Evolutionary conservation across 768 basidiomycete genomes (phyloP).

Genomic region (Hypholoma sublateritium): DNA sequence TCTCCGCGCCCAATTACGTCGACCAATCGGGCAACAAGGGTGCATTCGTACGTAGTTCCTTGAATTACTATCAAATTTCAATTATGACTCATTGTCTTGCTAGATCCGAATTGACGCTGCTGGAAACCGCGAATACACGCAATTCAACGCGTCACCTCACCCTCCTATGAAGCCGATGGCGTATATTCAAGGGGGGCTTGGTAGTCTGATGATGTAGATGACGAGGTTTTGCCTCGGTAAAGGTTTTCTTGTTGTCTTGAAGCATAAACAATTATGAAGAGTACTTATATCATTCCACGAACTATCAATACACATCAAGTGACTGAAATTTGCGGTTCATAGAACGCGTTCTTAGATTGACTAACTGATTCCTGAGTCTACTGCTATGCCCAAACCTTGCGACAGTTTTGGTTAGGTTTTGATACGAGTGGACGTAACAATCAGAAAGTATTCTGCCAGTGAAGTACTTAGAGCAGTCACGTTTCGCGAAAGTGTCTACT

Average conservation of each 20-base stretch:
- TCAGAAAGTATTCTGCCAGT: no score
- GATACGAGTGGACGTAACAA: no score
- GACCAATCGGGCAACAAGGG: slow-evolving; percentile 92
- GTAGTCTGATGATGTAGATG: slow-evolving; percentile 63
- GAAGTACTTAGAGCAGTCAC: no score
- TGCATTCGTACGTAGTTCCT: slow-evolving; percentile 66
- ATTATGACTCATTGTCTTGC: slow-evolving; percentile 3
- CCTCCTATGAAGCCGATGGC: slow-evolving; percentile 95
- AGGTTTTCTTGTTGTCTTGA: neutral
- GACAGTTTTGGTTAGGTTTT: no score
- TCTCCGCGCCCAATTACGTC: slow-evolving; percentile 94
- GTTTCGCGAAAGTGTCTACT: no score
- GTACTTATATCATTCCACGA: no score
- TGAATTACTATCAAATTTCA: neutral
- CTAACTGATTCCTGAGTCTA: no score
- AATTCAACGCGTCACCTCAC: slow-evolving; percentile 86
- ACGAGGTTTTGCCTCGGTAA: neutral
- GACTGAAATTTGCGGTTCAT: no score
- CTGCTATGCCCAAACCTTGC: no score
- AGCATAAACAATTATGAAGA: no score
- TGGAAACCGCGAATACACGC: slow-evolving; percentile 71
- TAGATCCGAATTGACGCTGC: slow-evolving; percentile 82
- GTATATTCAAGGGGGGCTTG: slow-evolving; percentile 68
- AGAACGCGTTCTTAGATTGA: no score
- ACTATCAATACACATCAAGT: no score